Evolutionary conservation across 2,329 filamentous ascomycete species (phyloP), one percentile per base, ranked within the genome.

Genomic region (Arachnomyces sp.): DNA sequence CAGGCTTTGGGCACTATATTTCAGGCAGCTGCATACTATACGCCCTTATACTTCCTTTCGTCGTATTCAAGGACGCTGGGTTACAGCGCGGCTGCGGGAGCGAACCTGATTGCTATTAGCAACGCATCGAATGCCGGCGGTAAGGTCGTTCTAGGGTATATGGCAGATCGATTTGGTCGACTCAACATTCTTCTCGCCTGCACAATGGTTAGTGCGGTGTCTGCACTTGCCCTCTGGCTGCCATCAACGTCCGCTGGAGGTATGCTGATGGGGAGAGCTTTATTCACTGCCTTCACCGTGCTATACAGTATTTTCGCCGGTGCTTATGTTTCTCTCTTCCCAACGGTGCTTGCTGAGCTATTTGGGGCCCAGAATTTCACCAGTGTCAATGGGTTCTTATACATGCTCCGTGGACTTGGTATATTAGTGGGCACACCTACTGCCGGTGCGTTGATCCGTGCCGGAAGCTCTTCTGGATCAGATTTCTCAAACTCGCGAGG

Each of bases 61-160:
- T 53, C 61, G 4, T 67, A 62, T 42, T 62, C 63, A 2, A 54
- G 55, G 11, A 61, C 60, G 2, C 44, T 66, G 21, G 64, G 63
- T 4, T 67, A 66, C 9, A 56, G 52, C 15, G 50, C 52, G 9
- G 48, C 51, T 1, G 56, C 56, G 8, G 62, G 59, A 1, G 61
- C 63, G 0, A 66, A 59, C 14, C 57, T 68, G 12, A 63, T 66
- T 28, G 54, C 63, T 3, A 49, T 66, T 3, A 63, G 59, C 17
- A 68, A 67, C 36, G 62, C 61, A 0, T 57, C 60, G 6, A 66
- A 65, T 42, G 61, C 61, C 2, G 43, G 61, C 3, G 62, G 61
- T 2, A 62, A 62, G 39, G 57, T 68, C 3, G 49, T 54, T 1
- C 60, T 67, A 40, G 63, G 65, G 1, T 54, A 57, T 31, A 44